phyloP scores from a whole-genome alignment of 768 basidiomycete species.

The Naganishia randhawae region DNA sequence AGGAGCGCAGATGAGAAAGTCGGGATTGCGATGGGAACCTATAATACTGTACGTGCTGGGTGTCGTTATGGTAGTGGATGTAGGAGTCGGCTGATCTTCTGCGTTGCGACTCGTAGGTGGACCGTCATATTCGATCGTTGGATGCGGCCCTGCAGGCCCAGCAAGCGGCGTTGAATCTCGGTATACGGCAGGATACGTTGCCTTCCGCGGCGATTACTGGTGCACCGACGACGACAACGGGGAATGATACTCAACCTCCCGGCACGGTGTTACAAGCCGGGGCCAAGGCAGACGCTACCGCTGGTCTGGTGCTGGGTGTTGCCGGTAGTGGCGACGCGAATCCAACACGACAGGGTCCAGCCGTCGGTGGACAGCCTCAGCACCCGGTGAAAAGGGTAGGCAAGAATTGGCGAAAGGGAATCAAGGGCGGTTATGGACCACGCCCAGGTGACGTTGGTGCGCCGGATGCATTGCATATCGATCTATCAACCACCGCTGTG shows the following conservation, averaged over 20 bases:
- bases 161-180: conserved; percentile 46
- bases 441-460: no score
- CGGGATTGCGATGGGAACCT: conserved; percentile 48
- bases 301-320: conserved; percentile 47
- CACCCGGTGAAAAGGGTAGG: conserved; percentile 27
- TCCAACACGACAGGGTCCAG: no score
- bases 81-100: background rate
- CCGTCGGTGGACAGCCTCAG: no score
- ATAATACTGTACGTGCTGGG: conserved; percentile 42
- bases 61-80: background rate
- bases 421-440: conserved; percentile 12
- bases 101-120: conserved; percentile 35
- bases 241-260: background rate
- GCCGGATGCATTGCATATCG: conserved; percentile 11
- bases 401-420: conserved; percentile 28
- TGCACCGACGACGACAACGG: conserved; percentile 9
- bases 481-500: background rate
- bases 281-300: conserved; percentile 23
- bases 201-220: conserved; percentile 40
- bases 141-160: conserved; percentile 46
- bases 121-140: conserved; percentile 50
- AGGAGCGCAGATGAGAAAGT: conserved; percentile 50
- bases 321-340: conserved; percentile 28
- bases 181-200: conserved; percentile 40
- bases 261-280: background rate